A percentile compares a stretch with the other conserved stretches of the same genome.
Conservation (phyloP, 768 basidiomycete genomes). For the Termitomyces sp. region DNA sequence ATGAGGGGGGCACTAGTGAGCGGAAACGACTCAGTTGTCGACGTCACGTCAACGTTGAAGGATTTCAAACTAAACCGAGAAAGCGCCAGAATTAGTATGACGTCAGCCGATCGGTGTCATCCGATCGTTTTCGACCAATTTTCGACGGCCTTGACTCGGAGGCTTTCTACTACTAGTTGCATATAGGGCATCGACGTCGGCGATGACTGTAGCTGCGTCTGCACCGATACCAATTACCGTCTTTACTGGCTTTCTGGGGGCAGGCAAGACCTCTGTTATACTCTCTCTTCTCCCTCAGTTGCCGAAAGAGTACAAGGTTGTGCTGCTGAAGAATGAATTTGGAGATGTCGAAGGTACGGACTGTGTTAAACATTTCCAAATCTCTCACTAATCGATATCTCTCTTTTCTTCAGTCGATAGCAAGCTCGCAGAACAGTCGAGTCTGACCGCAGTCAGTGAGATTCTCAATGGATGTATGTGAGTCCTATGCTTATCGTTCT, state of each 20-base stretch:
- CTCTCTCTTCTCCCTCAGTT: conserved; percentile 79
- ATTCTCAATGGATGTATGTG: conserved; percentile 97
- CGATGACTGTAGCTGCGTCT: conserved; percentile 1
- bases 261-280: conserved; percentile 79
- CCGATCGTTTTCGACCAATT: background rate
- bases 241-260: conserved; percentile 91
- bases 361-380: background rate
- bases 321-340: conserved; percentile 94
- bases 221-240: conserved; percentile 80
- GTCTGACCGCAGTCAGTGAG: conserved; percentile 84
- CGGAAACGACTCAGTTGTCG: background rate
- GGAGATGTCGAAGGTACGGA: conserved; percentile 83
- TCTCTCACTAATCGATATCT: background rate
- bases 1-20: background rate
- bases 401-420: conserved; percentile 67
- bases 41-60: background rate
- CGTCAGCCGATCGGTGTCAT: conserved; percentile 3
- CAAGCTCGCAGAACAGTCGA: conserved; percentile 82
- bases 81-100: background rate
- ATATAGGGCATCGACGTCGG: background rate
- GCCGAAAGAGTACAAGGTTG: conserved; percentile 83
- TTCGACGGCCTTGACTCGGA: too few species aligned
- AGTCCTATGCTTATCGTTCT: conserved; percentile 21
- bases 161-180: too few species aligned
- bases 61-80: background rate